Base-by-base conservation (phyloP, 2,329 filamentous ascomycete genomes). In the Nemania bipapillata region DNA sequence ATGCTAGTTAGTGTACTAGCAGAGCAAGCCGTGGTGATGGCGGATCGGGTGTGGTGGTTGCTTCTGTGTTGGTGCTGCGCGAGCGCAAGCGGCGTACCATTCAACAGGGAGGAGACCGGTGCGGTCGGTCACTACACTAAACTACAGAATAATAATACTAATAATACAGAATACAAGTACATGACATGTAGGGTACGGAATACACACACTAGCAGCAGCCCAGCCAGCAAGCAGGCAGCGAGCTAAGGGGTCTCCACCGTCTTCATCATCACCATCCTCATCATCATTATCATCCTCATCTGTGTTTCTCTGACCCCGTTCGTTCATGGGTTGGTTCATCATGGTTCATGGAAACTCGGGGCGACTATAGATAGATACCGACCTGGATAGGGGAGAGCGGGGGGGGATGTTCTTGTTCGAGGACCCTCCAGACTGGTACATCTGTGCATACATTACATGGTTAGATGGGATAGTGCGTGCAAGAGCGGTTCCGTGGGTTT, bases 11-110 rank as follows among this genome's bases (percentile, higher is more conserved):
- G 58, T 53, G 65, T 61, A 50, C 66, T 71, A 74, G 72, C 68
- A 69, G 70, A 69, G 66, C 71, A 72, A 69, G 70, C 72, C 72
- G 71, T 72, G 71, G 72, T 70, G 71, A 74, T 75, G 74, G 72
- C 75, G 73, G 75, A 74, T 74, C 74, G 73, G 72, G 68, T 72
- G 63, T 73, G 63, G 52, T 70, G 64, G 55, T 71, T 71, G 58
- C 52, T 65, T 64, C 56, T 70, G 65, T 63, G 67, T 58, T 63
- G 66, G 59, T 62, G 57, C 53, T 68, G 68, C 57, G 56, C 49
- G 57, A 65, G 69, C 52, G 60, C 61, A 52, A 58, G 53, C 62
- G 53, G 63, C 67, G 63, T 66, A 58, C 55, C 58, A 63, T 66
- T 59, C 63, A 61, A 52, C 68, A 70, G 61, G 42, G 60, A 63